phyloP scores from a whole-genome alignment of 106 monocot genomes.

The Phalaenopsis aphrodite region DNA sequence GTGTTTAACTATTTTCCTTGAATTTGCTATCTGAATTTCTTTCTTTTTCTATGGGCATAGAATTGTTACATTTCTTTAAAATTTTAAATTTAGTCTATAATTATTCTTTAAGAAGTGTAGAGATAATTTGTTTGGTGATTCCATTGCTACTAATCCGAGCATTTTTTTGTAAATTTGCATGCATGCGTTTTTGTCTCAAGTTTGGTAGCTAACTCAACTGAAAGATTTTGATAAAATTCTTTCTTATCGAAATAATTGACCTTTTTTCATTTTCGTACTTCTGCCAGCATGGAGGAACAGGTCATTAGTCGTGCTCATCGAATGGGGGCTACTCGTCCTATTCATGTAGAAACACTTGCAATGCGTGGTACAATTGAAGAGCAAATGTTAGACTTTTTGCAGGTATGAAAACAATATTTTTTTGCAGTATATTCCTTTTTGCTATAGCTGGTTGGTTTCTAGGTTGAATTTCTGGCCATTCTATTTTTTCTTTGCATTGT shows the following conservation, averaged over 20 bases:
- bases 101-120: not conserved
- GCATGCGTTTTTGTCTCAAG: not conserved
- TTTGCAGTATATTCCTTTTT: constrained; percentile 1
- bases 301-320: constrained; percentile 98
- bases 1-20: not conserved
- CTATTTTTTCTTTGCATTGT: not conserved
- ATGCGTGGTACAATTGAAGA: constrained; percentile 98
- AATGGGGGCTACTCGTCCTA: constrained; percentile 95
- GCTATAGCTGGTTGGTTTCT: not conserved
- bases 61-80: not conserved
- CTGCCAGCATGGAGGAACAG: constrained; percentile 92
- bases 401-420: constrained; percentile 29
- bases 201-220: not conserved
- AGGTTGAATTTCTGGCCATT: not conserved
- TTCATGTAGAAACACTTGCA: constrained; percentile 84
- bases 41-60: not conserved
- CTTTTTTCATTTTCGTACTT: constrained; percentile 1
- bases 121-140: not conserved
- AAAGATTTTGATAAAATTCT: constrained; percentile 1
- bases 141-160: not conserved
- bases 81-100: not conserved
- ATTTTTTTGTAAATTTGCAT: not conserved
- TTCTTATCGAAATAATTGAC: not conserved
- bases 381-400: constrained; percentile 84
- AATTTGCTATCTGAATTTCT: not conserved